A percentile compares a stretch with the other conserved stretches of the same genome.
phyloP scores from a whole-genome alignment of 305 asterid genomes.

The Ajuga reptans region DNA sequence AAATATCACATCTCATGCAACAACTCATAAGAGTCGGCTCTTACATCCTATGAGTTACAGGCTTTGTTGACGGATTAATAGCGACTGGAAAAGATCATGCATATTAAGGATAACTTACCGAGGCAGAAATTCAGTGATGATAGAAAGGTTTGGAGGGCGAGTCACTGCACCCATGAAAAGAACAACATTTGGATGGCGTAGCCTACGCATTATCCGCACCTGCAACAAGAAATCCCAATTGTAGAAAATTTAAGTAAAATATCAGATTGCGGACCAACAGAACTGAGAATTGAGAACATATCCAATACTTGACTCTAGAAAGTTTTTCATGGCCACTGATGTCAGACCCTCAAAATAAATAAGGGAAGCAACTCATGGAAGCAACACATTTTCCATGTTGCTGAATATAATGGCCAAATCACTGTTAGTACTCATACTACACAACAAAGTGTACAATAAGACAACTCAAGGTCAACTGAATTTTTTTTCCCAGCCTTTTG shows the following conservation, averaged over 20 bases:
- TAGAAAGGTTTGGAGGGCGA: conserved; percentile 97
- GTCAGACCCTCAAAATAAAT: background rate
- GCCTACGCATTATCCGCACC: conserved; percentile 97
- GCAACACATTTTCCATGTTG: background rate
- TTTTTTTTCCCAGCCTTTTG: background rate
- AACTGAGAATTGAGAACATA: background rate
- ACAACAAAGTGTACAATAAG: background rate
- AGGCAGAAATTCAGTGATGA: conserved; percentile 86
- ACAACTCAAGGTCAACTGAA: background rate
- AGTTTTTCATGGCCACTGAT: background rate
- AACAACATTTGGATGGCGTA: conserved; percentile 96
- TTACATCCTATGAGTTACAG: background rate
- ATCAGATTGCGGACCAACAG: background rate
- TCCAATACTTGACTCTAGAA: background rate
- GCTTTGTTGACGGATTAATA: background rate
- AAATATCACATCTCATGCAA: no score
- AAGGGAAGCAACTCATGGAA: conserved; percentile 1
- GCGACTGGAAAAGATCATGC: conserved; percentile 1
- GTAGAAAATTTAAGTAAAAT: conserved; percentile 14
- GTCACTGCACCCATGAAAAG: conserved; percentile 99
- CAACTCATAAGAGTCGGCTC: no score
- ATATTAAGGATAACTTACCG: conserved; percentile 43
- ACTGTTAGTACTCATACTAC: background rate
- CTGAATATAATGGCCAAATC: no score
- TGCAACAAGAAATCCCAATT: conserved; percentile 27